phyloP scores from a whole-genome alignment of 2,329 filamentous ascomycete genomes.

The Dryadomyces quercus-mongolicae region DNA sequence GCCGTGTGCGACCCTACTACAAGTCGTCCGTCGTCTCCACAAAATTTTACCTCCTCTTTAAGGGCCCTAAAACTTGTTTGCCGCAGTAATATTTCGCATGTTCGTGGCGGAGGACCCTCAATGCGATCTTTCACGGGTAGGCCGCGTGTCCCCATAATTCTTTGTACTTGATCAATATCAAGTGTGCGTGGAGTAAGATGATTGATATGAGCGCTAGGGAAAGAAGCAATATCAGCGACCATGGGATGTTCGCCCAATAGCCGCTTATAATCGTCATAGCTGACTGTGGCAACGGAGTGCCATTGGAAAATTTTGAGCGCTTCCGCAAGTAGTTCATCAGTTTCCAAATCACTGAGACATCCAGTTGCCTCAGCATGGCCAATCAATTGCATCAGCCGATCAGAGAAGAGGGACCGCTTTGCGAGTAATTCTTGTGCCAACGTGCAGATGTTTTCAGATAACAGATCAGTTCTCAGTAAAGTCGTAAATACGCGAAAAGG shows the following conservation, averaged over 20 bases:
- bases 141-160: constrained; percentile 25
- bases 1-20: constrained; percentile 29
- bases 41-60: constrained; percentile 33
- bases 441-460: constrained; percentile 11
- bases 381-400: background rate
- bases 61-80: constrained; percentile 42
- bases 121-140: constrained; percentile 35
- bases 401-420: background rate
- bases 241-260: constrained; percentile 32
- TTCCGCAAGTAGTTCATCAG: constrained; percentile 26
- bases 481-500: constrained; percentile 31
- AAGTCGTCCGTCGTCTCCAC: background rate
- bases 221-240: constrained; percentile 32
- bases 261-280: constrained; percentile 26
- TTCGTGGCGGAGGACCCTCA: constrained; percentile 34
- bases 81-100: constrained; percentile 33
- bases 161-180: constrained; percentile 32
- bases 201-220: constrained; percentile 35
- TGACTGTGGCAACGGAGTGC: constrained; percentile 27
- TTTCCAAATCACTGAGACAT: constrained; percentile 19
- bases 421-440: background rate
- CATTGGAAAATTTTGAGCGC: constrained; percentile 35
- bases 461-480: constrained; percentile 26
- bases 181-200: constrained; percentile 39
- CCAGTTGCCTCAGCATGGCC: constrained; percentile 9